Percentiles rank a stretch among this genome's conserved stretches.
Evolutionary conservation across 2,329 filamentous ascomycete species (phyloP).

Genomic region (Cladophialophora chaetospira): DNA sequence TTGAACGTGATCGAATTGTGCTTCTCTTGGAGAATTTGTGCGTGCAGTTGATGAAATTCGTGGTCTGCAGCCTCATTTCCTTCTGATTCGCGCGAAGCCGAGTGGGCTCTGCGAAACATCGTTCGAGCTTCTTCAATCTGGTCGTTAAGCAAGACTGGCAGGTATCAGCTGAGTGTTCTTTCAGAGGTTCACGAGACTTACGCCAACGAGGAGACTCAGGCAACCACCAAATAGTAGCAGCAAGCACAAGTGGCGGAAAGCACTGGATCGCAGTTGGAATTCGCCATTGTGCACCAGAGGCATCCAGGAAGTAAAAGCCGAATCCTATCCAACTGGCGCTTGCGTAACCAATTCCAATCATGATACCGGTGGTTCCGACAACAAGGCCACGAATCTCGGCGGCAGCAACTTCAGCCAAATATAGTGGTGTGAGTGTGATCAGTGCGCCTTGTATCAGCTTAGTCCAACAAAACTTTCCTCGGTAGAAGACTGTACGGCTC

Average conservation of each 20-base stretch:
- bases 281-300: constrained; percentile 21
- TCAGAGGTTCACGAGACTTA: constrained; percentile 18
- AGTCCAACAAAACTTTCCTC: too few relatives aligned
- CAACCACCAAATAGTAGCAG: constrained; percentile 44
- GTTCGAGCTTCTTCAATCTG: too few relatives aligned
- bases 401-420: constrained; percentile 23
- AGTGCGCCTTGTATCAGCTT: too few relatives aligned
- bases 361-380: constrained; percentile 24
- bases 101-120: too few relatives aligned
- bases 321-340: constrained; percentile 24
- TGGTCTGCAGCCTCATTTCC: constrained; percentile 8
- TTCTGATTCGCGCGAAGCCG: constrained; percentile 16
- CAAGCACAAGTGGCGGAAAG: constrained; percentile 28
- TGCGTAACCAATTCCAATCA: constrained; percentile 21
- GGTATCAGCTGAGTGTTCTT: too few relatives aligned
- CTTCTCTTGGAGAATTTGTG: constrained; percentile 18
- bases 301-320: constrained; percentile 24
- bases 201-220: constrained; percentile 36
- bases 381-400: constrained; percentile 23
- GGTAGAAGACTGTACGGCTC: constrained; percentile 5
- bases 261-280: constrained; percentile 25
- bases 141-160: too few relatives aligned
- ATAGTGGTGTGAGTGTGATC: constrained; percentile 23
- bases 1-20: constrained; percentile 10
- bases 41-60: constrained; percentile 22